A percentile compares a stretch with the other conserved stretches of the same genome.
These are phyloP conservation scores for Pythium aquatile DNA, from an alignment of 352 stramenopile species.

Conservation along the genomic window DNA sequence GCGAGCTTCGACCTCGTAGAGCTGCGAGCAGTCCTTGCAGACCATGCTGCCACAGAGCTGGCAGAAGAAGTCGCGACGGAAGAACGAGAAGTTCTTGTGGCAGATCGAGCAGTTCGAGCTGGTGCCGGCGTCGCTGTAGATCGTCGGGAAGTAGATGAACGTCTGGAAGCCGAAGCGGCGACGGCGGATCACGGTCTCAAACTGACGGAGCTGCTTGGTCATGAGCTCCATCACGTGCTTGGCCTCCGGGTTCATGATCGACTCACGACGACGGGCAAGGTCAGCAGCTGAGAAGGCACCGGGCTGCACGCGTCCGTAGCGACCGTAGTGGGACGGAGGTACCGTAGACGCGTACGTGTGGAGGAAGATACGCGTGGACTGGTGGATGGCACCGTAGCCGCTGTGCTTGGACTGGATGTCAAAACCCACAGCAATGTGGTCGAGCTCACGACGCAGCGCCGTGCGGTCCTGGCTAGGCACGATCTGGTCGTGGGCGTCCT, in stretches of 20 bases:
- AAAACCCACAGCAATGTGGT: conserved; percentile 54
- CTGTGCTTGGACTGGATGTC: conserved; percentile 38
- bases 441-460: conserved; percentile 35
- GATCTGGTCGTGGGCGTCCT: conserved; percentile 49
- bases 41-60: conserved; percentile 42
- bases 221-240: conserved; percentile 36
- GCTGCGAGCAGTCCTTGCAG: conserved; percentile 51
- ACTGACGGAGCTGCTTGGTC: conserved; percentile 43
- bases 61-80: conserved; percentile 47
- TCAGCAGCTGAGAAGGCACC: not conserved
- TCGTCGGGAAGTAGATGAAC: conserved; percentile 52
- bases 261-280: conserved; percentile 17
- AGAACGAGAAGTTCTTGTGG: conserved; percentile 41
- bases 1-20: conserved; percentile 47
- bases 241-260: conserved; percentile 45
- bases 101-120: conserved; percentile 41
- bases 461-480: conserved; percentile 42
- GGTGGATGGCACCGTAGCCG: conserved; percentile 26
- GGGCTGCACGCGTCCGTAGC: not conserved
- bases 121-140: conserved; percentile 7
- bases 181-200: conserved; percentile 54
- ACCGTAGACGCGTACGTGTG: conserved; percentile 52
- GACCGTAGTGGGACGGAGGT: conserved; percentile 24
- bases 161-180: conserved; percentile 58
- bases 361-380: conserved; percentile 43